Evolutionary conservation across 2,329 filamentous ascomycete genomes (phyloP).

Genomic region (Akanthomyces dipterigenus): DNA sequence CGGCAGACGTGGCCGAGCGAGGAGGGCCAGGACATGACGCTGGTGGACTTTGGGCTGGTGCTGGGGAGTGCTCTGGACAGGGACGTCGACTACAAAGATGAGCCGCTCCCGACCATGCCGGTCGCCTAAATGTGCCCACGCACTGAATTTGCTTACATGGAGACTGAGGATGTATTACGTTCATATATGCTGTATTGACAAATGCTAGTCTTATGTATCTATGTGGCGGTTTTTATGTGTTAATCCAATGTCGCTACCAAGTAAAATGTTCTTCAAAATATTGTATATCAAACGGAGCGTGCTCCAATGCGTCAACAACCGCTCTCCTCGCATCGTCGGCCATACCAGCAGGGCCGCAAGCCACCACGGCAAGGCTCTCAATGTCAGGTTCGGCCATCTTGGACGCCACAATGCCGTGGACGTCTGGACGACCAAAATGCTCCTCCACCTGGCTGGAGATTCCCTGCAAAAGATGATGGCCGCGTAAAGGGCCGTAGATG

Average conservation of each 20-base stretch:
- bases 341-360: slow-evolving; percentile 39
- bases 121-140: neutral
- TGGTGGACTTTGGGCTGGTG: slow-evolving; percentile 18
- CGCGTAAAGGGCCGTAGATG: slow-evolving; percentile 28
- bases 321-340: slow-evolving; percentile 35
- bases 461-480: slow-evolving; percentile 3
- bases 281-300: slow-evolving; percentile 24
- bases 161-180: neutral
- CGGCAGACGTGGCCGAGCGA: slow-evolving; percentile 23
- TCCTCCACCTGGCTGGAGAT: slow-evolving; percentile 17
- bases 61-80: slow-evolving; percentile 22
- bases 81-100: slow-evolving; percentile 28
- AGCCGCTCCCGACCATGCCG: neutral
- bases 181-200: neutral
- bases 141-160: neutral
- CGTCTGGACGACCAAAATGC: slow-evolving; percentile 27
- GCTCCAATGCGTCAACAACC: slow-evolving; percentile 25
- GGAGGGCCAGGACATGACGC: slow-evolving; percentile 1
- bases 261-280: slow-evolving; percentile 39
- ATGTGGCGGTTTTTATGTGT: neutral
- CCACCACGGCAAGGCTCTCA: slow-evolving; percentile 33
- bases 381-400: slow-evolving; percentile 17
- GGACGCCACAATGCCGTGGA: slow-evolving; percentile 24
- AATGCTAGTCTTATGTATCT: neutral
- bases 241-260: slow-evolving; percentile 25